Base-by-base conservation (phyloP, 1,139 yeast genomes). In the Protomyces pachydermus region DNA sequence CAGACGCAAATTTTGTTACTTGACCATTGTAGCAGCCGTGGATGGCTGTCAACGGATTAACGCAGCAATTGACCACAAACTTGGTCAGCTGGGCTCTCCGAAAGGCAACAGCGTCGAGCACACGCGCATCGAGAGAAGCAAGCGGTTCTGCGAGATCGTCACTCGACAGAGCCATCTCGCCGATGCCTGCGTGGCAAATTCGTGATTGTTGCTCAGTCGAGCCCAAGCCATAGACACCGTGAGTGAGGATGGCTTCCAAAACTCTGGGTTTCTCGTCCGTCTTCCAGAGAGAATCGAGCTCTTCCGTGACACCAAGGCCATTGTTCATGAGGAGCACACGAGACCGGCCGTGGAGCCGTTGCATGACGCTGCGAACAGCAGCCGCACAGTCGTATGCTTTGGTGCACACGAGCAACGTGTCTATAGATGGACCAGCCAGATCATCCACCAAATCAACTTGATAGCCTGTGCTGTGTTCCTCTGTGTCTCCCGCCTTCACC, bases 221-320 rank as follows among this genome's bases (percentile, higher is more conserved):
- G 74, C 70, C 32, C 60, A 65, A 14, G 65, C 78, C 76, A 70
- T 79, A 81, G 2, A 87, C 90, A 2, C 97, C 98, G 74, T 91
- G 97, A 1, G 90, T 82, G 48, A 86, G 85, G 16, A 91, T 84
- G 55, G 91, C 97, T 71, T 85, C 87, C 71, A 79, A 83, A 8
- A 91, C 72, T 18, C 76, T 77, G 18, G 96, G 96, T 64, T 84
- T 72, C 1, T 71, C 61, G 0, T 65, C 66, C 0, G 84, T 83
- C 87, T 95, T 90, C n/a, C 84, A 78, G 8, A 73, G 70, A 1
- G 77, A 74, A 16, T 79, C 77, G 45, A 90, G 72, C 54, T 79
- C 78, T 16, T 86, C 87, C 3, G 82, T 76, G 54, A 84, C 79
- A 1, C 96, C 95, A 80, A 85, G 79, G 2, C 95, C 95, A 71